These are phyloP conservation scores for Carex myosuroides DNA, from an alignment of 176 grass and related monocot genomes.

Conservation along the genomic window DNA sequence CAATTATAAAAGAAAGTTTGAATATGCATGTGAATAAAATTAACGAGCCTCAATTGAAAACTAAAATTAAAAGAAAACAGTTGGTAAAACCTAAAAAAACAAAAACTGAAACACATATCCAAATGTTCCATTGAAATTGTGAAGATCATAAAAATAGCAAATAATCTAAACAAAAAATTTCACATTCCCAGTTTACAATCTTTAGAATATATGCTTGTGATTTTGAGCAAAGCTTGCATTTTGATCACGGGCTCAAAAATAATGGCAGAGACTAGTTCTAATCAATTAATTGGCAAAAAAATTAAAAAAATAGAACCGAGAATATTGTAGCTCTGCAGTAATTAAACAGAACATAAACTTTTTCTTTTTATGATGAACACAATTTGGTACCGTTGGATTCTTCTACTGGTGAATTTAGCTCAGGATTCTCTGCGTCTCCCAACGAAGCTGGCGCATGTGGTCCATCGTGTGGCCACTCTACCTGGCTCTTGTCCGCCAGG, in stretches of 20 bases:
- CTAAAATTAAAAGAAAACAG: not conserved
- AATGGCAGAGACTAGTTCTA: not conserved
- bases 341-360: too few relatives aligned
- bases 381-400: constrained; percentile 17
- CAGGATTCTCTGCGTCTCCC: constrained; percentile 9
- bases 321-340: not conserved
- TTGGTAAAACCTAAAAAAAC: not conserved
- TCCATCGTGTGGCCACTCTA: constrained; percentile 1
- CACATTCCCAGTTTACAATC: not conserved
- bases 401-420: not conserved
- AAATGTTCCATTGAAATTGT: not conserved
- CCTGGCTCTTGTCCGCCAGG: not conserved
- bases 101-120: not conserved
- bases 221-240: not conserved
- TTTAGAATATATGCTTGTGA: not conserved
- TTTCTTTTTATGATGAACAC: too few relatives aligned
- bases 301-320: not conserved
- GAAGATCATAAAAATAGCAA: not conserved
- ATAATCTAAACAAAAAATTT: not conserved
- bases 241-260: not conserved
- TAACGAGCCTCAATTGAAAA: not conserved
- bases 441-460: not conserved
- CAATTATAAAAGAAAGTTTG: too few relatives aligned
- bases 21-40: too few relatives aligned
- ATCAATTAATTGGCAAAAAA: not conserved